Percentiles rank a stretch among this genome's conserved stretches.
phyloP scores from a whole-genome alignment of 75 land plant species.

The Pinus albicaulis region DNA sequence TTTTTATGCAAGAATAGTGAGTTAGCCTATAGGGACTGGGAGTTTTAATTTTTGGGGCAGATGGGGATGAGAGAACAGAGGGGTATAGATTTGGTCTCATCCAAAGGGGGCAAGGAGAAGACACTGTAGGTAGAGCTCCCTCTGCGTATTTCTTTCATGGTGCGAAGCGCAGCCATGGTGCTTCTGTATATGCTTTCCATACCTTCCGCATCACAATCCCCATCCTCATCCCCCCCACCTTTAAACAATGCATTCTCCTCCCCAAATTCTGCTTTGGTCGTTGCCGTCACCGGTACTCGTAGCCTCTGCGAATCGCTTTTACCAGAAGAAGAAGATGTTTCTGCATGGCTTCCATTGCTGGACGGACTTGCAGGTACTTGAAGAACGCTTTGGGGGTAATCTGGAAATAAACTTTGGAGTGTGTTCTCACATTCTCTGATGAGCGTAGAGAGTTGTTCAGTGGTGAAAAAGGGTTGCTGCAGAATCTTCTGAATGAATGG shows the following conservation, averaged over 20 bases:
- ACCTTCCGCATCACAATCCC: slow-evolving; percentile 6
- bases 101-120: slow-evolving; percentile 80
- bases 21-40: neutral
- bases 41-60: neutral
- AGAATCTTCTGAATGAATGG: slow-evolving; percentile 80
- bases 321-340: neutral
- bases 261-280: no score
- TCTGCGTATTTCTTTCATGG: slow-evolving; percentile 66
- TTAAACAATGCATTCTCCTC: no score
- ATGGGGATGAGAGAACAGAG: neutral
- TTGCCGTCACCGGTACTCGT: no score
- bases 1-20: no score
- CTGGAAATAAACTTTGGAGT: slow-evolving; percentile 63
- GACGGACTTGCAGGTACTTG: neutral
- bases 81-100: neutral
- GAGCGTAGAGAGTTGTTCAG: slow-evolving; percentile 77
- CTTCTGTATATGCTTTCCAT: slow-evolving; percentile 70
- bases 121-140: slow-evolving; percentile 80
- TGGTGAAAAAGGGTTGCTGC: slow-evolving; percentile 90
- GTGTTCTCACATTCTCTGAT: slow-evolving; percentile 79
- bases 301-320: neutral
- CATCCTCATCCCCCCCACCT: no score
- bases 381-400: neutral
- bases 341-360: neutral
- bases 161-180: slow-evolving; percentile 71